Percentiles rank a stretch among this genome's conserved stretches.
Conservation (phyloP, 495 filamentous ascomycete species). For the Penicillium taxi region DNA sequence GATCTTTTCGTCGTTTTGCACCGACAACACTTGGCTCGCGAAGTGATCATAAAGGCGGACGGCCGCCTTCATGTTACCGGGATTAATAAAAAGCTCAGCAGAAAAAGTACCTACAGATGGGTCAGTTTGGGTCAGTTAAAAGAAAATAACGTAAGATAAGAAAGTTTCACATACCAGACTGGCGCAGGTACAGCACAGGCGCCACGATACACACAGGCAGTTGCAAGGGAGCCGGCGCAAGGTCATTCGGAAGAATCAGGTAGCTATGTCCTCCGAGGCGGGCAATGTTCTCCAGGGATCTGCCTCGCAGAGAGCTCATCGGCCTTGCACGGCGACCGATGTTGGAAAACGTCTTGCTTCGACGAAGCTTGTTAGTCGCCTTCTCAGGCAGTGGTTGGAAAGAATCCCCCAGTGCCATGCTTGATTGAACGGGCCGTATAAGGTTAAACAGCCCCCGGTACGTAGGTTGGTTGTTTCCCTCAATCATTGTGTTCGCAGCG, state of each 20-base stretch:
- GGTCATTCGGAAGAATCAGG: conserved; percentile 57
- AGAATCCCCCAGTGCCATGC: conserved; percentile 23
- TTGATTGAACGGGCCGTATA: conserved; percentile 31
- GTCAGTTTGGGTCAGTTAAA: conserved; percentile 9
- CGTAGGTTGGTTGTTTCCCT: no score
- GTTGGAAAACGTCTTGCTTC: conserved; percentile 30
- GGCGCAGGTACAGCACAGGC: conserved; percentile 55
- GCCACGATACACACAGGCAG: conserved; percentile 72
- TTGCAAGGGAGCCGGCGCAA: conserved; percentile 54
- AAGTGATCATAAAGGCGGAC: conserved; percentile 32
- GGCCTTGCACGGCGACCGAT: conserved; percentile 27
- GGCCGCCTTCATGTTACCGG: conserved; percentile 25
- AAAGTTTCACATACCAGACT: conserved; percentile 48
- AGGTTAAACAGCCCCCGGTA: conserved; percentile 21
- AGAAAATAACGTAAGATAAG: conserved; percentile 6
- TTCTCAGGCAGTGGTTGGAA: conserved; percentile 35
- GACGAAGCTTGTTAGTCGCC: conserved; percentile 46
- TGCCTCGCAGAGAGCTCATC: conserved; percentile 52
- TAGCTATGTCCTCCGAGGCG: conserved; percentile 66
- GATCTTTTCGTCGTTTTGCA: conserved; percentile 28
- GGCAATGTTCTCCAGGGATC: conserved; percentile 55
- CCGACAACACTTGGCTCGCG: conserved; percentile 28
- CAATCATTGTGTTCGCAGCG: no score
- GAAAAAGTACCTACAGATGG: conserved; percentile 10
- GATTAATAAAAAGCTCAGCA: conserved; percentile 25